Conservation (phyloP, 495 filamentous ascomycete genomes). For the Hypoxylon lienhwacheense region DNA sequence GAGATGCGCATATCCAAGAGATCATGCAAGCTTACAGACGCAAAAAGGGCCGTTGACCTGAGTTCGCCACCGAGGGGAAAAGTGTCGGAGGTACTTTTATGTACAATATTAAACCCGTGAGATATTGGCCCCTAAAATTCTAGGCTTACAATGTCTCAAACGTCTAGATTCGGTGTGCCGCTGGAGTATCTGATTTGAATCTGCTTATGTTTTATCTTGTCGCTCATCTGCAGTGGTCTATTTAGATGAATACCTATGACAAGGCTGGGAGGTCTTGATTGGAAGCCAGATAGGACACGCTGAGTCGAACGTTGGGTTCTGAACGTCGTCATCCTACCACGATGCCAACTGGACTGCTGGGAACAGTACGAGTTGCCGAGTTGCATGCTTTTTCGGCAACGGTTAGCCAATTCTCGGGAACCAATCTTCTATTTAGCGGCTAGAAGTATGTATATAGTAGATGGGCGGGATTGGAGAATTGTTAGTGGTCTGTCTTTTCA, state of each 20-base stretch:
- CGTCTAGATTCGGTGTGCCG: neutral
- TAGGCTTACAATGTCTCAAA: neutral
- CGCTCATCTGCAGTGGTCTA: neutral
- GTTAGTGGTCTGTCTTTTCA: too few species aligned
- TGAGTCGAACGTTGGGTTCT: neutral
- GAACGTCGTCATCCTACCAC: neutral
- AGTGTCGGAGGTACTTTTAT: slow-evolving; percentile 12
- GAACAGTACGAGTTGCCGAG: too few species aligned
- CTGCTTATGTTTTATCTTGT: neutral
- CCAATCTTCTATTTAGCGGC: too few species aligned
- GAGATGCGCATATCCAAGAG: slow-evolving; percentile 19
- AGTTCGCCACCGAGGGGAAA: neutral
- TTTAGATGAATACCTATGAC: slow-evolving; percentile 6
- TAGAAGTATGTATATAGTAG: too few species aligned
- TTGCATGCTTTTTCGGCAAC: slow-evolving; percentile 12
- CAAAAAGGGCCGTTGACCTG: slow-evolving; percentile 1
- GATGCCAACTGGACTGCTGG: slow-evolving; percentile 14
- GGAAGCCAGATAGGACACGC: neutral
- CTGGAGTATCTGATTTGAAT: slow-evolving; percentile 5
- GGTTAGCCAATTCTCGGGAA: slow-evolving; percentile 22
- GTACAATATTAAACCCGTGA: slow-evolving; percentile 1
- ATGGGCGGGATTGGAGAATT: too few species aligned
- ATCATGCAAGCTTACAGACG: slow-evolving; percentile 32
- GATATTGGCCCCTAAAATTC: neutral
- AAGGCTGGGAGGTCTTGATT: slow-evolving; percentile 3